Percentiles rank a stretch among this genome's conserved stretches.
phyloP scores from a whole-genome alignment of 2,329 filamentous ascomycete species.

The Fusarium scirpi region DNA sequence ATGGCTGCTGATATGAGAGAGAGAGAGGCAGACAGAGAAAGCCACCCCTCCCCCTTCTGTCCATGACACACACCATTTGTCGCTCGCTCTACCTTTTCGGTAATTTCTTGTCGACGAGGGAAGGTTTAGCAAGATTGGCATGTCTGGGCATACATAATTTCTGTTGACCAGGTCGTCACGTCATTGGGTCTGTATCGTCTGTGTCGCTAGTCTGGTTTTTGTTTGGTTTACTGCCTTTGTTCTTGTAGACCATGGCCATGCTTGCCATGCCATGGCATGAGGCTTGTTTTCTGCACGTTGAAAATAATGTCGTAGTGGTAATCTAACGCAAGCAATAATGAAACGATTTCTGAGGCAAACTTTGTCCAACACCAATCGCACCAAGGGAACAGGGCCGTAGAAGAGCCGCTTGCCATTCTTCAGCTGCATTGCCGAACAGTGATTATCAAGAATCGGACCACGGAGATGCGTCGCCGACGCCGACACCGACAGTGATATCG shows the following conservation, averaged over 20 bases:
- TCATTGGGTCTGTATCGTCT: constrained; percentile 31
- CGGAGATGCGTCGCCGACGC: constrained; percentile 23
- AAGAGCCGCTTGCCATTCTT: too few species aligned
- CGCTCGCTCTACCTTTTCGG: constrained; percentile 20
- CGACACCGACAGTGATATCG: not conserved
- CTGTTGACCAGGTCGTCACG: constrained; percentile 11
- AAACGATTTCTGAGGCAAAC: constrained; percentile 15
- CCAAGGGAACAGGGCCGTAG: constrained; percentile 18
- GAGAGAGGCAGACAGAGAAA: not conserved
- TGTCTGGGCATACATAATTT: constrained; percentile 42
- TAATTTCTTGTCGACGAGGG: constrained; percentile 24
- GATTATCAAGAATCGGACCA: constrained; percentile 4
- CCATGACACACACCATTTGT: constrained; percentile 32
- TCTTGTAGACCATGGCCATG: too few species aligned
- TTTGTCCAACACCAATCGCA: constrained; percentile 7
- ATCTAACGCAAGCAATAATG: constrained; percentile 9
- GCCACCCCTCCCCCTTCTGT: constrained; percentile 28
- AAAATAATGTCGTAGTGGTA: constrained; percentile 8
- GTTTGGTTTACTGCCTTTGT: too few species aligned
- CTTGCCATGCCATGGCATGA: constrained; percentile 18
- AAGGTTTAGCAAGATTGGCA: too few species aligned
- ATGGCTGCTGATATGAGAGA: too few species aligned
- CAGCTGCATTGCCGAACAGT: too few species aligned
- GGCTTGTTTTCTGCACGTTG: constrained; percentile 35
- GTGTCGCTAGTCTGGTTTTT: too few species aligned